phyloP scores from a whole-genome alignment of 2,329 filamentous ascomycete species.

The Teratosphaeria viscida region DNA sequence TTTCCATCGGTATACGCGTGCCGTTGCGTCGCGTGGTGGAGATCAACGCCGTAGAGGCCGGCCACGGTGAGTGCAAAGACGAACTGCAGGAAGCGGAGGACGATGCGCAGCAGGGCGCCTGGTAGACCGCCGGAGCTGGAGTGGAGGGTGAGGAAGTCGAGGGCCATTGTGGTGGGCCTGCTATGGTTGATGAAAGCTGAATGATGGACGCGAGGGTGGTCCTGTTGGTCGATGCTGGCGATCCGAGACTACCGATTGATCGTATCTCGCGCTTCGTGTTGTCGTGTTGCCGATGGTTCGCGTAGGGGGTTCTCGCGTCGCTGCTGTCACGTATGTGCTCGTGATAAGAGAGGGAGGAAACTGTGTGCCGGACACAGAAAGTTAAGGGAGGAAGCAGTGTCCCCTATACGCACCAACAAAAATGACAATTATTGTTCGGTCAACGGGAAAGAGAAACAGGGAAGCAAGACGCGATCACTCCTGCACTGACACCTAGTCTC shows the following conservation, averaged over 20 bases:
- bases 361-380: not conserved
- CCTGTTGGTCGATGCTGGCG: not conserved
- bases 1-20: conserved; percentile 49
- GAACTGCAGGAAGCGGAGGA: conserved; percentile 67
- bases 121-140: conserved; percentile 19
- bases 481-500: not conserved
- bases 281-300: not conserved
- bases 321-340: not conserved
- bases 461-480: not conserved
- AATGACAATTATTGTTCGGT: not conserved
- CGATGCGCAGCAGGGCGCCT: conserved; percentile 39
- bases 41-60: conserved; percentile 65
- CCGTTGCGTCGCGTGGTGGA: conserved; percentile 44
- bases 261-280: not conserved
- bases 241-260: not conserved
- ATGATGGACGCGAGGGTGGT: not conserved
- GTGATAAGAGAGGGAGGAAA: not conserved
- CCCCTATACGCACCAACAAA: not conserved
- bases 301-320: not conserved
- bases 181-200: conserved; percentile 2
- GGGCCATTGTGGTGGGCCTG: conserved; percentile 11
- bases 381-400: not conserved
- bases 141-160: conserved; percentile 15
- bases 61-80: conserved; percentile 65
- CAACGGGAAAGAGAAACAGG: not conserved